These are phyloP conservation scores for Gonapodya sp. DNA, from an alignment of 192 early-diverging fungal genomes.

Conservation along the genomic window DNA sequence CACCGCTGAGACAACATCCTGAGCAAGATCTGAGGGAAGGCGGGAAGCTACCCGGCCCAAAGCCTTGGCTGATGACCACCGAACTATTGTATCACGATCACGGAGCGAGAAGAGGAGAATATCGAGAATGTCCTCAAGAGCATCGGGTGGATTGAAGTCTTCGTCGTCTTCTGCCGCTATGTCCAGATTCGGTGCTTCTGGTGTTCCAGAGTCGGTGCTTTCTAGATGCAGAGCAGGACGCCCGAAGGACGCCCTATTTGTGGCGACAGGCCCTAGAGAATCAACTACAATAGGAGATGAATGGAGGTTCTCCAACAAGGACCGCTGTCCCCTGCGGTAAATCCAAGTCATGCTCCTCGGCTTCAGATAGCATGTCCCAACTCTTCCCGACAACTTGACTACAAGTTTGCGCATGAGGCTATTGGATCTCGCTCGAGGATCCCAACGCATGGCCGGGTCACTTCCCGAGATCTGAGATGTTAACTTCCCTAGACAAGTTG, in stretches of 20 bases:
- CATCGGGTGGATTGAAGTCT: slow-evolving; percentile 54
- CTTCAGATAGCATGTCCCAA: slow-evolving; percentile 69
- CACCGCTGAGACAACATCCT: slow-evolving; percentile 72
- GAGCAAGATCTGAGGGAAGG: slow-evolving; percentile 65
- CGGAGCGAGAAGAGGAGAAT: slow-evolving; percentile 72
- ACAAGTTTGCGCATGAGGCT: slow-evolving; percentile 67
- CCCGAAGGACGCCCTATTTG: neutral
- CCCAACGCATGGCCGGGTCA: neutral
- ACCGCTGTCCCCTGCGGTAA: slow-evolving; percentile 47
- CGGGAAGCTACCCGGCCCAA: slow-evolving; percentile 79
- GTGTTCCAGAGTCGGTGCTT: neutral
- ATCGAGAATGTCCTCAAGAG: slow-evolving; percentile 72
- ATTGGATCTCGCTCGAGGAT: slow-evolving; percentile 26
- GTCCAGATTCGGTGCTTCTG: slow-evolving; percentile 16
- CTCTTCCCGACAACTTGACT: slow-evolving; percentile 72
- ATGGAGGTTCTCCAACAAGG: neutral
- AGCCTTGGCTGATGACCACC: slow-evolving; percentile 97
- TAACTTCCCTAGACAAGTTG: neutral
- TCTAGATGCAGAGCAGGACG: neutral
- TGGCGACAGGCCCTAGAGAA: slow-evolving; percentile 8
- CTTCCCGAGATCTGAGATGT: neutral
- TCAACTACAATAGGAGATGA: neutral
- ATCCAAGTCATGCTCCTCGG: slow-evolving; percentile 59
- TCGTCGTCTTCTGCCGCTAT: slow-evolving; percentile 24
- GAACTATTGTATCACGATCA: slow-evolving; percentile 89